phyloP scores from a whole-genome alignment of 805 yeast species.

The Metschnikowia colocasiae region DNA sequence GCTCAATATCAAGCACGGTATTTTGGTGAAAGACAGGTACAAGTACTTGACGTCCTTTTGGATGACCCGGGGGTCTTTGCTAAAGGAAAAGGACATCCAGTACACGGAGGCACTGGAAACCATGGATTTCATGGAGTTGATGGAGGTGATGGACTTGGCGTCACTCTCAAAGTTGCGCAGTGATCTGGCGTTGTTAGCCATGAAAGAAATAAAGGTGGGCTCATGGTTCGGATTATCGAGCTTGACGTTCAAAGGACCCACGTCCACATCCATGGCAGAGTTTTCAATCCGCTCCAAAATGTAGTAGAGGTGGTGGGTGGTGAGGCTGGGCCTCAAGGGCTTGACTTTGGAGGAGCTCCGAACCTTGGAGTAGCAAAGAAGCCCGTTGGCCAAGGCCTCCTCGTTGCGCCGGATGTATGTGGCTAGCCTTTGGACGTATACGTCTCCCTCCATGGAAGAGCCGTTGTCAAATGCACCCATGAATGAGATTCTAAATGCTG shows the following conservation, averaged over 20 bases:
- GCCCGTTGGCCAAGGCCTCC: slow-evolving; percentile 56
- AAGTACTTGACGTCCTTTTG: slow-evolving; percentile 53
- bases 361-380: slow-evolving; percentile 48
- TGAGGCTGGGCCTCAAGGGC: slow-evolving; percentile 54
- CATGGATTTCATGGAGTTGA: slow-evolving; percentile 53
- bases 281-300: slow-evolving; percentile 55
- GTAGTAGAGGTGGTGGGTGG: slow-evolving; percentile 62
- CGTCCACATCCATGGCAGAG: slow-evolving; percentile 44
- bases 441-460: slow-evolving; percentile 51
- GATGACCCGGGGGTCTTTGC: slow-evolving; percentile 41
- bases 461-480: slow-evolving; percentile 26
- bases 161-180: slow-evolving; percentile 41
- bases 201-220: slow-evolving; percentile 54
- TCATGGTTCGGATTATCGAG: slow-evolving; percentile 54
- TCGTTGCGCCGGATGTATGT: slow-evolving; percentile 54
- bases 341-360: slow-evolving; percentile 31
- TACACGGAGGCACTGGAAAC: slow-evolving; percentile 41
- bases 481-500: neutral
- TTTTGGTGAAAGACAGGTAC: slow-evolving; percentile 59
- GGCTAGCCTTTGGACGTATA: slow-evolving; percentile 52
- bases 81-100: slow-evolving; percentile 35
- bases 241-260: slow-evolving; percentile 61
- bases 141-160: slow-evolving; percentile 51
- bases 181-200: slow-evolving; percentile 51
- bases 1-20: slow-evolving; percentile 59